Base-by-base conservation (phyloP, 352 stramenopile genomes). In the Globisporangium cederbergense region DNA sequence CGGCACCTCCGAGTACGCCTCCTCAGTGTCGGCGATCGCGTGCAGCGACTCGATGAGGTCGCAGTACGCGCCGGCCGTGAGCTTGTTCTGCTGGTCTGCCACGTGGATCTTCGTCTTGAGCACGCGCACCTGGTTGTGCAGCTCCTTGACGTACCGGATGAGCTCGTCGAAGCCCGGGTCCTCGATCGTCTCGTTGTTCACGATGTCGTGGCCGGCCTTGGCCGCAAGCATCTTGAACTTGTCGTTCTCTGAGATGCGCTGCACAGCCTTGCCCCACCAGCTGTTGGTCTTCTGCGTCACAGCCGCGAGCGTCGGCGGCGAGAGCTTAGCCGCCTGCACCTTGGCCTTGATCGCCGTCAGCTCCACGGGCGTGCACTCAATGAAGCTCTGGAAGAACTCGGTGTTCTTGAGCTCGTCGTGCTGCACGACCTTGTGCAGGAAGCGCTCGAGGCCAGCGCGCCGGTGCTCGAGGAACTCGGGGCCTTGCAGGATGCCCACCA, bases 251-350 rank as follows among this genome's bases (percentile, higher is more conserved):
- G 87, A 74, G 76, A 91, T 83, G 56, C 81, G 81, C 75, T 94
- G 85, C 65, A 88, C 83, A 5, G 83, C 86, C 62, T 94, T 94
- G 63, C 83, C 78, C 79, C 83, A 94, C 85, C 85, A 94, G 57
- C 76, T 88, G 56, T 90, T 81, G 58, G 80, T 88, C 66, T 77
- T 79, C 55, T 91, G 79, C 51, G 82, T 77, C 30, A 90, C 78
- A 5, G 70, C 64, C 20, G 74, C 67, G 58, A 84, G 66, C 50
- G 76, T 73, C 69, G 75, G 72, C 10, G 70, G 52, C 38, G 59
- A 53, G 22, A 64, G 49, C 40, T 58, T 60, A 1, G 42, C 59
- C 13, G 43, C 58, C 34, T 80, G 60, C 36, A 68, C 52, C 53
- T 82, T 79, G 18, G 71, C 70, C 68, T 92, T 94, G 66, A 91